These are phyloP conservation scores for Fusarium sacchari DNA, from an alignment of 2,329 filamentous ascomycete species.

Conservation along the genomic window DNA sequence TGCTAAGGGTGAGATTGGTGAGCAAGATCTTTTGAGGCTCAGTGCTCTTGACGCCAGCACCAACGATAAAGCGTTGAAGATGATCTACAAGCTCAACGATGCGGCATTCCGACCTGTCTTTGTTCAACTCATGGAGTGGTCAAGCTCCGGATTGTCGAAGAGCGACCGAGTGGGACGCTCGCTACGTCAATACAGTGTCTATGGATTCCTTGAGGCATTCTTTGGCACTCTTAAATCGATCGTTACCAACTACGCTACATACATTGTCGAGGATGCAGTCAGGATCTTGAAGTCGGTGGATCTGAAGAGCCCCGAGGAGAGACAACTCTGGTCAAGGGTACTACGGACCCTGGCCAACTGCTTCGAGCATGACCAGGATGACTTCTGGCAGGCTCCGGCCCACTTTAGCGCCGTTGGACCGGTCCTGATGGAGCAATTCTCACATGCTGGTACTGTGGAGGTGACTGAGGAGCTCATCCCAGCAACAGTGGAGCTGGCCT, in stretches of 20 bases:
- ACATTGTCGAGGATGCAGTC: constrained; percentile 80
- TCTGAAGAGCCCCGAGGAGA: constrained; percentile 61
- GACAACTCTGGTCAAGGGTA: constrained; percentile 73
- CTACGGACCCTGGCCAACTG: constrained; percentile 77
- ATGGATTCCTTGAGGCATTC: constrained; percentile 81
- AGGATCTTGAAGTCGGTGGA: constrained; percentile 65
- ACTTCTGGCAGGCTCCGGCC: constrained; percentile 93
- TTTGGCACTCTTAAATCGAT: constrained; percentile 91
- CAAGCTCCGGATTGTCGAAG: constrained; percentile 68
- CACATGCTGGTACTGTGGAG: constrained; percentile 57
- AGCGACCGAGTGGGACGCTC: constrained; percentile 67
- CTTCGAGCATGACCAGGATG: constrained; percentile 91
- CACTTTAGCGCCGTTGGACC: constrained; percentile 81
- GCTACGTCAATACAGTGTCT: constrained; percentile 78
- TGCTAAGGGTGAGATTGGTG: constrained; percentile 57
- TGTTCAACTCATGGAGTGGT: constrained; percentile 85
- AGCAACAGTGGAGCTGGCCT: constrained; percentile 81
- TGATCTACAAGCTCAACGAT: constrained; percentile 98
- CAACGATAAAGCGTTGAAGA: constrained; percentile 80
- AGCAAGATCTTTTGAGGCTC: constrained; percentile 59
- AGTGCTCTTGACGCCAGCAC: constrained; percentile 70
- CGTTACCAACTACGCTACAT: constrained; percentile 90
- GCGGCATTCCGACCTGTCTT: constrained; percentile 93
- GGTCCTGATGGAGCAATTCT: constrained; percentile 75
- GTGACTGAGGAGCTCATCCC: constrained; percentile 70